These are phyloP conservation scores for Ambrosia artemisiifolia DNA, from an alignment of 129 eudicot species.

Conservation along the genomic window DNA sequence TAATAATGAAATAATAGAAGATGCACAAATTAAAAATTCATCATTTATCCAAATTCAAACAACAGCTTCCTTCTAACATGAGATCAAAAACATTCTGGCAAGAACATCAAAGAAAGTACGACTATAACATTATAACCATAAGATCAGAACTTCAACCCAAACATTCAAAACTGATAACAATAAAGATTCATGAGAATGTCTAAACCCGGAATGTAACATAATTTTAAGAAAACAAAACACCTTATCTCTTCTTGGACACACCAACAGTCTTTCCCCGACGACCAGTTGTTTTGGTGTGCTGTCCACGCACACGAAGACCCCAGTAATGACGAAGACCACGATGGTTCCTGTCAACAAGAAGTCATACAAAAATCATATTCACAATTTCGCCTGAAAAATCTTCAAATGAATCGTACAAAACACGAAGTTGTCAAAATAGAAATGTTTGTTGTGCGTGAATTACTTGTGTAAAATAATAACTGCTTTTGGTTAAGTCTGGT, in stretches of 20 bases:
- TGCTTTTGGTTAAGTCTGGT: too few relatives aligned
- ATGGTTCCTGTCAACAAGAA: slow-evolving; percentile 47
- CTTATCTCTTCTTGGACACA: slow-evolving; percentile 74
- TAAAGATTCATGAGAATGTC: slow-evolving; percentile 15
- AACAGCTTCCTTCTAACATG: slow-evolving; percentile 1
- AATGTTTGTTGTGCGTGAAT: too few relatives aligned
- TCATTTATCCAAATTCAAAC: background rate
- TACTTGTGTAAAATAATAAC: too few relatives aligned
- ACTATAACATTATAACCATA: slow-evolving; percentile 11
- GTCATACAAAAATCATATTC: background rate
- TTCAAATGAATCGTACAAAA: too few relatives aligned
- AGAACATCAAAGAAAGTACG: background rate
- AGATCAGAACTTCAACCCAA: background rate
- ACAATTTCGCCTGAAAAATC: background rate
- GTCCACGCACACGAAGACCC: slow-evolving; percentile 42
- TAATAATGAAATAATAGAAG: background rate
- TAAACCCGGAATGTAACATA: background rate
- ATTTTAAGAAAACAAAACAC: background rate
- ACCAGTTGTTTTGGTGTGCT: slow-evolving; percentile 43
- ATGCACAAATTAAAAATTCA: background rate
- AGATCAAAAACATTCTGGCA: background rate
- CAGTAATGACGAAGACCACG: slow-evolving; percentile 55
- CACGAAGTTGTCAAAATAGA: too few relatives aligned
- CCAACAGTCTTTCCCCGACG: slow-evolving; percentile 67
- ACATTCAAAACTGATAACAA: slow-evolving; percentile 26